Evolutionary conservation across 352 stramenopile species (phyloP).

Genomic region (Blastocystis sp.): DNA sequence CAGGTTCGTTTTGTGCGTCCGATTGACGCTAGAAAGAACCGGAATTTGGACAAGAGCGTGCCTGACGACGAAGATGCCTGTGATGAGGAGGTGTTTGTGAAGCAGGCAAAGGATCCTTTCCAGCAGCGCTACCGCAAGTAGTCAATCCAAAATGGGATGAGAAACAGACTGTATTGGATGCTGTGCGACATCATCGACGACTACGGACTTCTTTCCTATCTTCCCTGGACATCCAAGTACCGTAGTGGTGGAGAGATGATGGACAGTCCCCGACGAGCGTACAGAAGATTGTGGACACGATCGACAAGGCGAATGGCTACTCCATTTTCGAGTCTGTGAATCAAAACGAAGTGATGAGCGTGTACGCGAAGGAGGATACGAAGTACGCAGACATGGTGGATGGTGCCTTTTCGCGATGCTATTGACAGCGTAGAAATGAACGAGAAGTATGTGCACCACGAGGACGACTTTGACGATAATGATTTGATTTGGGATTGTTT

Average conservation of each 20-base stretch:
- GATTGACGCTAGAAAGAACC: background rate
- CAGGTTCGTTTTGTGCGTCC: background rate
- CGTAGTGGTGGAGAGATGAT: background rate
- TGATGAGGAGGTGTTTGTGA: slow-evolving; percentile 63
- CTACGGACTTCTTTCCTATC: slow-evolving; percentile 53
- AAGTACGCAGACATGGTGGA: slow-evolving; percentile 44
- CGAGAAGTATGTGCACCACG: slow-evolving; percentile 32
- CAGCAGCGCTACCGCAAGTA: slow-evolving; percentile 56
- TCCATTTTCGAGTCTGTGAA: slow-evolving; percentile 22
- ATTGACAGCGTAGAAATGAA: slow-evolving; percentile 53
- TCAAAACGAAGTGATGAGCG: background rate
- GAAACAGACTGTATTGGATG: slow-evolving; percentile 54
- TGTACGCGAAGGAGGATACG: slow-evolving; percentile 44
- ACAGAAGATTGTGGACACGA: slow-evolving; percentile 49
- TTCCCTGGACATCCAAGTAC: slow-evolving; percentile 54
- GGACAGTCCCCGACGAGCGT: slow-evolving; percentile 41
- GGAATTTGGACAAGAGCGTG: background rate
- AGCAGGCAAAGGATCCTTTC: slow-evolving; percentile 30
- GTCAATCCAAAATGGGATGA: background rate
- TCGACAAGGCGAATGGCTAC: slow-evolving; percentile 65
- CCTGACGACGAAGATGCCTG: background rate
- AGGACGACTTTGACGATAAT: slow-evolving; percentile 29
- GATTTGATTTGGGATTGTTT: slow-evolving; percentile 43
- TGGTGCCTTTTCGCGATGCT: background rate
- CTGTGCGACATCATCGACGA: slow-evolving; percentile 67